Evolutionary conservation across 2,329 filamentous ascomycete species (phyloP), one percentile per base, ranked within the genome.

Genomic region (Sclerotinia subarctica): DNA sequence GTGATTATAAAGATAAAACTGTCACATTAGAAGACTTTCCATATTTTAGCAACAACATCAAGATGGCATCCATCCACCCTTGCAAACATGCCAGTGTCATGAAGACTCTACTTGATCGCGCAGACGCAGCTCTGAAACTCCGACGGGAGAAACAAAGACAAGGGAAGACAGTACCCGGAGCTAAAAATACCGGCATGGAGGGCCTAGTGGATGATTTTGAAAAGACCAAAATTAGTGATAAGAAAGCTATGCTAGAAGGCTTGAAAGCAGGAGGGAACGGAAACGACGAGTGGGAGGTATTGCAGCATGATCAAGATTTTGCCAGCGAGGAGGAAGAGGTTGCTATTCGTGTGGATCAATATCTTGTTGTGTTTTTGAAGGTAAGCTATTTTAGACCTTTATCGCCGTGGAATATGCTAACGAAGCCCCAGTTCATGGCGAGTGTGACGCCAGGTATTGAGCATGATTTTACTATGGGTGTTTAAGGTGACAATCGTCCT

Each of bases 41-140:
- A 58, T 97, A 96, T 82, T 95, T 96, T 78, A 91, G 92, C 72
- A 90, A 92, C 76, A 90, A 89, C 74, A 88, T 97, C 78, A 97
- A 97, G 83, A 99, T 97, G 87, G 95, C 94, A 46, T 95, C 91
- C 44, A 92, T 99, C 19, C 95, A 99, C 77, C 95, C 95, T 4
- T 99, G 95, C 86, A 96, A 95, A 78, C 95, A 99, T 78, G 95
- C 95, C 13, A 91, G 91, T 38, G 95, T 99, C 74, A 99, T 99
- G 95, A 99, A 98, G 82, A 92, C 92, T 29, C 87, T 99, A 5
- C 89, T 99, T 51, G 95, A 98, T 79, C 92, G 95, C 47, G 95
- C 95, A 58, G 94, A 99, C 77, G 93, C 93, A 29, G 94, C 94
- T 0, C 85, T 98, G 66, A 96, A 97, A 79, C 86, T 96, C 66